phyloP scores from a whole-genome alignment of 805 yeast species.

The Saccharomyces mikatae region DNA sequence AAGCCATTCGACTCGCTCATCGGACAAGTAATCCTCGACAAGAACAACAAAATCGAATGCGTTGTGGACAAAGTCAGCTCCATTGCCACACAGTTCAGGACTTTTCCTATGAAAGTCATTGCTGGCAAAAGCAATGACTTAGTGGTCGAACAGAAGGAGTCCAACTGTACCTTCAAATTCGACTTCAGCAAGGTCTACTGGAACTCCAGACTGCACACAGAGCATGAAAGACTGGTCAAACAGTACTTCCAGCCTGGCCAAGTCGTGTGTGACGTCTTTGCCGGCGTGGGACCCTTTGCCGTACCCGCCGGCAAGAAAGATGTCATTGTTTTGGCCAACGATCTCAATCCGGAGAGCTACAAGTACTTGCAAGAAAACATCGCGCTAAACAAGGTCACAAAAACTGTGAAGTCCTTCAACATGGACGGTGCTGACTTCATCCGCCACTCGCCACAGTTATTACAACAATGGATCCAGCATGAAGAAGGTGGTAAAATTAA shows the following conservation, averaged over 20 bases:
- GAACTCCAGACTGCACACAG: conserved; percentile 92
- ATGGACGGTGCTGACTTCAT: conserved; percentile 83
- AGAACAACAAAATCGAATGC: conserved; percentile 65
- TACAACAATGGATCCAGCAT: conserved; percentile 38
- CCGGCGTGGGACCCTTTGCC: conserved; percentile 98
- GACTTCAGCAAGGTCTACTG: conserved; percentile 94
- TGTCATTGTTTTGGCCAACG: conserved; percentile 81
- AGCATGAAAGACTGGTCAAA: conserved; percentile 73
- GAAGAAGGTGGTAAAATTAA: conserved; percentile 32
- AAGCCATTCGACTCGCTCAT: conserved; percentile 73
- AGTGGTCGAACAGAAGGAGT: conserved; percentile 74
- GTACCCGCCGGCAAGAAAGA: conserved; percentile 88
- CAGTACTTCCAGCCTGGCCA: conserved; percentile 52
- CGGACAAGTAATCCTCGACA: conserved; percentile 86
- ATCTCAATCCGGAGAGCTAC: conserved; percentile 81
- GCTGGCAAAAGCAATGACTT: conserved; percentile 72
- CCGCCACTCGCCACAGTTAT: conserved; percentile 43
- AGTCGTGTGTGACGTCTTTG: conserved; percentile 90
- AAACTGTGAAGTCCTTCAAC: conserved; percentile 56
- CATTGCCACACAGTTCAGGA: conserved; percentile 80
- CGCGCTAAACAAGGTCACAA: conserved; percentile 48
- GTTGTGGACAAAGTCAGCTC: conserved; percentile 88
- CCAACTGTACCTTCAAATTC: conserved; percentile 76
- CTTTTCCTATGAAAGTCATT: conserved; percentile 86
- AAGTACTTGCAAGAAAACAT: conserved; percentile 63